Percentiles rank a stretch among this genome's conserved stretches.
Conservation (phyloP, 257 asterid genomes). For the Prunella vulgaris region DNA sequence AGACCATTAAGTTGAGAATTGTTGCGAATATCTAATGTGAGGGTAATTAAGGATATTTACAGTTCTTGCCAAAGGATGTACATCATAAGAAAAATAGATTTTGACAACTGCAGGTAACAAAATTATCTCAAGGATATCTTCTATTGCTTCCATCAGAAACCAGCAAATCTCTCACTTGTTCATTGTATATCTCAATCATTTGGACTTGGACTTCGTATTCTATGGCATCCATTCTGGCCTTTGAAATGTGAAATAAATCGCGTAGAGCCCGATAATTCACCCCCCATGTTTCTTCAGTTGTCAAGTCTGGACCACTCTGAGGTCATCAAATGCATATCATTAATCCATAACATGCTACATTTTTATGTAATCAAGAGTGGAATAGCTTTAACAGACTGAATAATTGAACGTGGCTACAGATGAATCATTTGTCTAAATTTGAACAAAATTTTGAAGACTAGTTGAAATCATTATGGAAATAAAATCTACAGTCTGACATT, state of each 20-base stretch:
- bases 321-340: slow-evolving; percentile 14
- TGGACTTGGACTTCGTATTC: slow-evolving; percentile 90
- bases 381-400: not conserved
- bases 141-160: slow-evolving; percentile 65
- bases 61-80: not conserved
- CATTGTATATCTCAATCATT: slow-evolving; percentile 91
- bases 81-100: not conserved
- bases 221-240: slow-evolving; percentile 48
- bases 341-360: not conserved
- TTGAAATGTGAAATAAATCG: slow-evolving; percentile 71
- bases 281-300: slow-evolving; percentile 83
- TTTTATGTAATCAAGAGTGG: not conserved
- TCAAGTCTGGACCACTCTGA: slow-evolving; percentile 95
- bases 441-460: not conserved
- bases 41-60: slow-evolving; percentile 44
- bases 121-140: slow-evolving; percentile 68
- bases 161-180: slow-evolving; percentile 93
- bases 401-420: not conserved
- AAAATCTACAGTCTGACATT: not conserved
- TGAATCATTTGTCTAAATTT: not conserved
- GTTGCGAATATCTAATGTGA: slow-evolving; percentile 81
- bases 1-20: slow-evolving; percentile 89
- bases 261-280: slow-evolving; percentile 81
- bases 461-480: not conserved
- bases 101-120: not conserved